phyloP scores from a whole-genome alignment of 208 protist species.

The Trypanosoma avium region DNA sequence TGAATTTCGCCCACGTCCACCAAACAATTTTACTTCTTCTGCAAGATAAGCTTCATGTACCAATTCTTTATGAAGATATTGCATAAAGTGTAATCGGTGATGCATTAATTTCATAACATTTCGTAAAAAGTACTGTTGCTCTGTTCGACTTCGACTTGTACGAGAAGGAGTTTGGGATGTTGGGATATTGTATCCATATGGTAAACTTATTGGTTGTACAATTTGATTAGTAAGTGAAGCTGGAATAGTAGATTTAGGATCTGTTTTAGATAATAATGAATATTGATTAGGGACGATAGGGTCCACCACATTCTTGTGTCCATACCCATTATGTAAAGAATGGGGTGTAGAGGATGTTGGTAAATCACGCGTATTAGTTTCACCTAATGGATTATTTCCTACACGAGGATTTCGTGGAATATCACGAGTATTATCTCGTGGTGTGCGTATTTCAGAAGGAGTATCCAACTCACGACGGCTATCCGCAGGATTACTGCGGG shows the following conservation, averaged over 20 bases:
- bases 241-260: neutral
- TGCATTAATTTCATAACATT: conserved; percentile 69
- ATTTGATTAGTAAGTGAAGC: neutral
- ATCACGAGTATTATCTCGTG: neutral
- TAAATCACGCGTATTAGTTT: neutral
- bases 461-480: conserved; percentile 7
- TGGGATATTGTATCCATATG: neutral
- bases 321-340: too few relatives aligned
- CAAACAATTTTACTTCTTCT: conserved; percentile 64
- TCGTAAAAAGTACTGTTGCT: conserved; percentile 55
- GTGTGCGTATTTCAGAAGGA: conserved; percentile 1
- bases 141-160: conserved; percentile 26
- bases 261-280: too few relatives aligned
- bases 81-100: conserved; percentile 84
- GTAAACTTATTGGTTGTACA: neutral
- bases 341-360: too few relatives aligned
- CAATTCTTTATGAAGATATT: conserved; percentile 85
- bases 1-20: conserved; percentile 17
- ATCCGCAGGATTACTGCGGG: neutral
- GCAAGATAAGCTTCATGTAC: conserved; percentile 75
- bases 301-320: too few relatives aligned
- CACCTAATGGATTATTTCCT: neutral
- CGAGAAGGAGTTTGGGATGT: conserved; percentile 18
- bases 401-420: neutral
- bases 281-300: too few relatives aligned